These are phyloP conservation scores for Paxillus ammoniavirescens DNA, from an alignment of 768 basidiomycete species.

Conservation along the genomic window DNA sequence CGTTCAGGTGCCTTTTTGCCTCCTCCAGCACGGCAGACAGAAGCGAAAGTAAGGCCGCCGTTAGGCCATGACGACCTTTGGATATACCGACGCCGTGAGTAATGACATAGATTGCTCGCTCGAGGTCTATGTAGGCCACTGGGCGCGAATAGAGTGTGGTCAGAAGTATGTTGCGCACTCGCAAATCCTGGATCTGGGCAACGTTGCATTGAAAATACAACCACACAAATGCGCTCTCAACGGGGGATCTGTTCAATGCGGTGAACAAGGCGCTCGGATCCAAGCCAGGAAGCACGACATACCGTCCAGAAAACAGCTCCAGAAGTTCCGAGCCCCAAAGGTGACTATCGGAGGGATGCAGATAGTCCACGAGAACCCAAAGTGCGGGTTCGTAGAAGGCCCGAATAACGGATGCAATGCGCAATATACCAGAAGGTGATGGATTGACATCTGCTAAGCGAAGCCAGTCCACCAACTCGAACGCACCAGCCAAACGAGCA, in stretches of 20 bases:
- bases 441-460: conserved; percentile 44
- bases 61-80: conserved; percentile 18
- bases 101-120: conserved; percentile 38
- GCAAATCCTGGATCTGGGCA: conserved; percentile 16
- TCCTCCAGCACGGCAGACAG: conserved; percentile 37
- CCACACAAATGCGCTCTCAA: conserved; percentile 38
- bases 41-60: conserved; percentile 36
- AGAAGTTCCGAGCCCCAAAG: conserved; percentile 40
- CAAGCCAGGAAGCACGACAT: conserved; percentile 4
- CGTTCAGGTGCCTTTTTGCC: conserved; percentile 26
- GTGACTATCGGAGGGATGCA: conserved; percentile 41
- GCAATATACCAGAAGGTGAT: conserved; percentile 36
- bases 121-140: conserved; percentile 30
- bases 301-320: conserved; percentile 23
- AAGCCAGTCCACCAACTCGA: conserved; percentile 63
- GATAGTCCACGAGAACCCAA: conserved; percentile 38
- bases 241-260: conserved; percentile 6
- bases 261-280: not conserved
- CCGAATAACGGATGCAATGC: conserved; percentile 38
- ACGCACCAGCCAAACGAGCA: conserved; percentile 41
- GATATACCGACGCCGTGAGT: conserved; percentile 33
- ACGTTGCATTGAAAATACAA: conserved; percentile 40
- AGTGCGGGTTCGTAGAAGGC: conserved; percentile 44
- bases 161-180: conserved; percentile 34
- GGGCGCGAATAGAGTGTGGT: conserved; percentile 28